Conservation (phyloP, 768 basidiomycete species). For the Daedalea quercina region DNA sequence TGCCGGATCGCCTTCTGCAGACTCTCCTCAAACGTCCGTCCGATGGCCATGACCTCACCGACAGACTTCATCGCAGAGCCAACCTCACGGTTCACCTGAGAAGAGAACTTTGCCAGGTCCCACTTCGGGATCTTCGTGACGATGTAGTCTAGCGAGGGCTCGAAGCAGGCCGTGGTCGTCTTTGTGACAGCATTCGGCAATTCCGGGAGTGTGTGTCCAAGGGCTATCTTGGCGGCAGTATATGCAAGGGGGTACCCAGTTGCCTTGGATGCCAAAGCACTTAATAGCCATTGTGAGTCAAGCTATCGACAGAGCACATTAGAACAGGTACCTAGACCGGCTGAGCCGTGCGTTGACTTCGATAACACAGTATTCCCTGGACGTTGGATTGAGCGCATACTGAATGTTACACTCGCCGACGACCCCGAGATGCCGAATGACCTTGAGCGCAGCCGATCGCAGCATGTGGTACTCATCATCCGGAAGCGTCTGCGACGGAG, state of each 20-base stretch:
- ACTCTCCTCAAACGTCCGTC: slow-evolving; percentile 97
- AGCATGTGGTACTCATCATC: slow-evolving; percentile 99
- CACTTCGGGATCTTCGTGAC: slow-evolving; percentile 99
- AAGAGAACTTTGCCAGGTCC: slow-evolving; percentile 95
- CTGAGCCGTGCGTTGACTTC: slow-evolving; percentile 95
- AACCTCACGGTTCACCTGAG: slow-evolving; percentile 89
- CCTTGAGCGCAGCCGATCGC: slow-evolving; percentile 92
- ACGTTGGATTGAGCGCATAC: slow-evolving; percentile 92
- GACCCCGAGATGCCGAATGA: slow-evolving; percentile 80
- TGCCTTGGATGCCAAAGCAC: slow-evolving; percentile 96
- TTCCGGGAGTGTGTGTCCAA: slow-evolving; percentile 95
- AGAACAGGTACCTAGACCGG: slow-evolving; percentile 60
- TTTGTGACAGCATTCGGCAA: slow-evolving; percentile 99
- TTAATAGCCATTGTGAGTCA: slow-evolving; percentile 23
- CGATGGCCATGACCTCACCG: slow-evolving; percentile 99
- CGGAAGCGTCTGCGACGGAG: slow-evolving; percentile 94
- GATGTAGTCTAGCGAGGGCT: slow-evolving; percentile 97
- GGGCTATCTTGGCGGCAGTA: slow-evolving; percentile 97
- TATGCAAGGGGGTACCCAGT: slow-evolving; percentile 99
- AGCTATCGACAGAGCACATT: neutral
- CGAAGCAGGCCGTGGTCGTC: slow-evolving; percentile 98
- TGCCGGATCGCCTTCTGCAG: slow-evolving; percentile 89
- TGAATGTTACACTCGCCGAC: slow-evolving; percentile 97
- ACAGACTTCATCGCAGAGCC: slow-evolving; percentile 80
- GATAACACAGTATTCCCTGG: slow-evolving; percentile 95